Conservation (phyloP, 2,329 filamentous ascomycete genomes). For the Pyrenophora seminiperda region DNA sequence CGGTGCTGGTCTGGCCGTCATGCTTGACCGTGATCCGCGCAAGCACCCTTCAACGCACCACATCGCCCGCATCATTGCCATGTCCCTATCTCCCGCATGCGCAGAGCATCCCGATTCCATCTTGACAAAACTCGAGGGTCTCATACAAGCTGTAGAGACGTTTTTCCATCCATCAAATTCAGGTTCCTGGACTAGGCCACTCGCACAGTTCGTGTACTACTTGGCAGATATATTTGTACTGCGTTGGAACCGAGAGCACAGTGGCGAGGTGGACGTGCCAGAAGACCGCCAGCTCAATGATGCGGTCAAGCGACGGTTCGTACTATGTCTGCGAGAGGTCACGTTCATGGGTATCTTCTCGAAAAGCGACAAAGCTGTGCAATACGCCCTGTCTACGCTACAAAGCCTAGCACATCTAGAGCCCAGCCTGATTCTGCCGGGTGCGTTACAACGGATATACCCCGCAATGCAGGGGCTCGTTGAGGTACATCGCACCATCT, state of each 20-base stretch:
- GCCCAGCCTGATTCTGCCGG: conserved; percentile 87
- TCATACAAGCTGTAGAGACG: conserved; percentile 94
- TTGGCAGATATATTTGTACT: conserved; percentile 96
- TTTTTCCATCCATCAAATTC: conserved; percentile 99
- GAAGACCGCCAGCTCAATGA: conserved; percentile 77
- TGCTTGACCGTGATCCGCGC: conserved; percentile 89
- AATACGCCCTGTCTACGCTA: conserved; percentile 86
- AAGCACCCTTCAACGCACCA: conserved; percentile 92
- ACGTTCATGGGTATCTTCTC: conserved; percentile 98
- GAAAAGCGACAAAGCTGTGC: conserved; percentile 90
- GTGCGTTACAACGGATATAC: conserved; percentile 93
- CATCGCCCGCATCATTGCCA: conserved; percentile 89
- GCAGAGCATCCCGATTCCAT: conserved; percentile 78
- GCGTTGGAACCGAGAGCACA: conserved; percentile 94
- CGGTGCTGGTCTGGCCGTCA: conserved; percentile 78
- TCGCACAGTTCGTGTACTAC: conserved; percentile 90
- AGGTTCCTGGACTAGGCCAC: conserved; percentile 84
- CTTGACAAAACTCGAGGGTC: conserved; percentile 81
- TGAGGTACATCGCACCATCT: conserved; percentile 94
- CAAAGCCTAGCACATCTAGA: conserved; percentile 90
- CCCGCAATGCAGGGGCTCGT: conserved; percentile 95
- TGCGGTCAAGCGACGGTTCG: conserved; percentile 85
- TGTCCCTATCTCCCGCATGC: conserved; percentile 86
- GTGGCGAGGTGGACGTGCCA: conserved; percentile 86
- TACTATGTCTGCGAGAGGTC: conserved; percentile 85